Base-by-base conservation (phyloP, 2,329 filamentous ascomycete species). In the Arthrobotrys pseudoclavata region DNA sequence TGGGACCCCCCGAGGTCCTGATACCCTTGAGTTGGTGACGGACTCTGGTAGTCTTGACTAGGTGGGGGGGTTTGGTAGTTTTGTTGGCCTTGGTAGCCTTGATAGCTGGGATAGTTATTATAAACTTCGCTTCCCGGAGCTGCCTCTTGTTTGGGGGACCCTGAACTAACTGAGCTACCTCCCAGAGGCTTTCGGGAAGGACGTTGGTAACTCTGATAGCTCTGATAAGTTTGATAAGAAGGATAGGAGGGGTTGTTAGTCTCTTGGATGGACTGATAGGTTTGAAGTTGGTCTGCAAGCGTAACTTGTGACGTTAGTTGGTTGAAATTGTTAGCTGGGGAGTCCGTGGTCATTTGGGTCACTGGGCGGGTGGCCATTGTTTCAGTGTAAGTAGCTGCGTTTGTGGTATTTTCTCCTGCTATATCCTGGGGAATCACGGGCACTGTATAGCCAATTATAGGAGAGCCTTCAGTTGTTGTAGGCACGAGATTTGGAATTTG, bases 231-330 rank as follows among this genome's bases (percentile, higher is more conserved):
- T 29, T 40, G 57, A 37, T 62, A 75, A 22, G 6, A 22, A 22
- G 29, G 63, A 40, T 63, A 42, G n/a, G 45, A 5, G n/a, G 15
- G 37, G n/a, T 47, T 62, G 13, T 60, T 22, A 5, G 29, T 12
- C 1, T 57, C 52, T 31, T 68, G 62, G 34, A 48, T 62, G 26
- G 62, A 20, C 22, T 76, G 72, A 31, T 76, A 76, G 4, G 66
- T 45, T 31, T 76, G 72, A n/a, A 70, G 42, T 20, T 76, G 72
- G 40, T 76, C 71, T 6, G 71, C 71, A 10, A 76, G 53, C 4
- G 71, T 76, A 3, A 66, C 24, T 34, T 24, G 63, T 4, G 29
- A 31, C 13, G 3, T 7, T 1, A 12, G 9, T 4, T 37, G 26
- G 18, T 13, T 26, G 12, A 15, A 26, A 2, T 52, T 13, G 50